phyloP scores from a whole-genome alignment of 352 stramenopile species.

The Globisporangium spinosum region DNA sequence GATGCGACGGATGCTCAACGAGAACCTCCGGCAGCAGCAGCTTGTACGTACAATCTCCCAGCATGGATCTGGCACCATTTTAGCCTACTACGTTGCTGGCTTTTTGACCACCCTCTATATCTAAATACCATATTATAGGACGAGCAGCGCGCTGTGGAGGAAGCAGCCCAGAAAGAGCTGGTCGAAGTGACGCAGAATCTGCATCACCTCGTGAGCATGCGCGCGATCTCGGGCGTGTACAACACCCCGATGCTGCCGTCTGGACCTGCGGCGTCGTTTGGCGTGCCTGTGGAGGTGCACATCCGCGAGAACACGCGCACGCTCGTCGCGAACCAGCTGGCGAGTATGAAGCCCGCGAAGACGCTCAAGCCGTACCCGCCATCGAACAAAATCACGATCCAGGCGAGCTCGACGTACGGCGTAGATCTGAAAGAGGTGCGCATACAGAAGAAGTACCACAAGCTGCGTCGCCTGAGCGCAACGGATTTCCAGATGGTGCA shows the following conservation, averaged over 20 bases:
- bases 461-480: constrained; percentile 37
- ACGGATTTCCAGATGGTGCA: constrained; percentile 47
- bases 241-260: constrained; percentile 43
- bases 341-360: constrained; percentile 29
- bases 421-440: constrained; percentile 35
- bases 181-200: constrained; percentile 53
- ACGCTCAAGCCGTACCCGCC: constrained; percentile 50
- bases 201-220: constrained; percentile 62
- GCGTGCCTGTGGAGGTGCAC: constrained; percentile 54
- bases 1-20: constrained; percentile 41
- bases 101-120: background rate
- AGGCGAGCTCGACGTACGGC: constrained; percentile 41
- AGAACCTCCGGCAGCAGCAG: constrained; percentile 42
- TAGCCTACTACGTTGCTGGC: background rate
- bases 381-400: constrained; percentile 47
- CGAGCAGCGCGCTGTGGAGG: constrained; percentile 30
- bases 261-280: constrained; percentile 41
- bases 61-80: background rate
- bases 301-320: constrained; percentile 54
- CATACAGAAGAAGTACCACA: constrained; percentile 65
- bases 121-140: constrained; percentile 15
- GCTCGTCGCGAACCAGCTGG: constrained; percentile 31
- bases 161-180: constrained; percentile 40
- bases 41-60: constrained; percentile 14
- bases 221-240: constrained; percentile 50